Base-by-base conservation (phyloP, 768 basidiomycete genomes). In the Leccinum barrowsii region DNA sequence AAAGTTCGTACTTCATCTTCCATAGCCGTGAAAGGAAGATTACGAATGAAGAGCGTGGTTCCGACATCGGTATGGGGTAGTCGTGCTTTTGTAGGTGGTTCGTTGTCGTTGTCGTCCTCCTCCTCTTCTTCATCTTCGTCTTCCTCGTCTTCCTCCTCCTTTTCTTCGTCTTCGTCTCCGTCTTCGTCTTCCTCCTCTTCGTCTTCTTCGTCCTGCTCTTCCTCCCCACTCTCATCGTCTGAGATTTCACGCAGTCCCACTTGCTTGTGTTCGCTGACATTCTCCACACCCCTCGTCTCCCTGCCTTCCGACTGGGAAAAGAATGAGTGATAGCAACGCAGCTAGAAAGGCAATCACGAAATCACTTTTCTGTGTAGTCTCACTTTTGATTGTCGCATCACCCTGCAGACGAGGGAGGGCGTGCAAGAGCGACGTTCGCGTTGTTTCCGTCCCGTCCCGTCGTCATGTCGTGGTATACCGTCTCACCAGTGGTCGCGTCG, bases 11-110 rank as follows among this genome's bases (percentile, higher is more conserved):
- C 75, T 66, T 99, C 95, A 55, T 97, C 94, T 61, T 98, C 94
- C 0, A 93, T 96, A 1, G 92, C 91, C 57, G 86, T 82, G 72
- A 93, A 98, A 3, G 94, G 89, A 19, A 99, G 77, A 67, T 99
- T 99, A 50, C 96, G 88, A 32, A 99, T 79, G 75, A 99, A 99
- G 5, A 98, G 77, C 0, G 96, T 98, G 5, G 87, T 93, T 19
- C 95, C 96, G 5, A 85, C 82, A 61, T 94, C 92, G 12, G 94
- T 89, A 12, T 85, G 81, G 17, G 94, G 94, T 24, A 95, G 78
- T 65, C 84, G 75, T 49, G 91, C 85, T 71, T 85, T 84, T 50
- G 78, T 73, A 15, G 80, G 82, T 30, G 78, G 74, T 54, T 82
- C 79, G 17, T 75, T 74, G 10, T 63, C 63, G 32, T 49, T 37